Percentiles rank a stretch among this genome's conserved stretches.
phyloP scores from a whole-genome alignment of 768 basidiomycete genomes.

The Exsudoporus frostii region DNA sequence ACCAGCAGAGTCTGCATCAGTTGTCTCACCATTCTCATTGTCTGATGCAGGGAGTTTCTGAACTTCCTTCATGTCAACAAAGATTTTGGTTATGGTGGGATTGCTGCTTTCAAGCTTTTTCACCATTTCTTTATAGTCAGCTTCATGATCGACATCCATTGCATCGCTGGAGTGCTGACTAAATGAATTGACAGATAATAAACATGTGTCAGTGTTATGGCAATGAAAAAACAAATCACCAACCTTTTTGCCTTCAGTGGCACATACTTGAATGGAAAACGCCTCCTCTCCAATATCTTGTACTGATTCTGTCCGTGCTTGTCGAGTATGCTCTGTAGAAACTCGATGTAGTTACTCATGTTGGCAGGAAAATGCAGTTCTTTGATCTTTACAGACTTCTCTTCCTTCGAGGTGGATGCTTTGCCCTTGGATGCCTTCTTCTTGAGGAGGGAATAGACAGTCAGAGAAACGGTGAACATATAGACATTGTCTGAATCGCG shows the following conservation, averaged over 20 bases:
- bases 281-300: slow-evolving; percentile 21
- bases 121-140: slow-evolving; percentile 16
- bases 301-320: slow-evolving; percentile 11
- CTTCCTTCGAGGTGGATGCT: not conserved
- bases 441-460: not conserved
- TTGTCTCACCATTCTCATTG: not conserved
- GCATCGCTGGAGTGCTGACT: not conserved
- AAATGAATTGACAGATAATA: not conserved
- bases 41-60: not conserved
- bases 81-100: not conserved
- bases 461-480: not conserved
- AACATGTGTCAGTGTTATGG: not conserved
- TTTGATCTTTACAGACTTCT: slow-evolving; percentile 5
- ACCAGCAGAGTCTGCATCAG: no score
- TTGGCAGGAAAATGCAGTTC: not conserved
- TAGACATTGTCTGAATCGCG: not conserved
- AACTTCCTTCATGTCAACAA: slow-evolving; percentile 4
- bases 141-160: slow-evolving; percentile 10
- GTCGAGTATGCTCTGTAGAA: slow-evolving; percentile 5
- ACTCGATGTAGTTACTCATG: not conserved
- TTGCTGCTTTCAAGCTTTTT: slow-evolving; percentile 1
- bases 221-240: not conserved
- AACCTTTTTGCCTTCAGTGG: slow-evolving; percentile 5
- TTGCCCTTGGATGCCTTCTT: not conserved
- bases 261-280: slow-evolving; percentile 12